A percentile compares a stretch with the other conserved stretches of the same genome.
Conservation (phyloP, 148 eudicot species). For the Fagopyrum homotropicum region DNA sequence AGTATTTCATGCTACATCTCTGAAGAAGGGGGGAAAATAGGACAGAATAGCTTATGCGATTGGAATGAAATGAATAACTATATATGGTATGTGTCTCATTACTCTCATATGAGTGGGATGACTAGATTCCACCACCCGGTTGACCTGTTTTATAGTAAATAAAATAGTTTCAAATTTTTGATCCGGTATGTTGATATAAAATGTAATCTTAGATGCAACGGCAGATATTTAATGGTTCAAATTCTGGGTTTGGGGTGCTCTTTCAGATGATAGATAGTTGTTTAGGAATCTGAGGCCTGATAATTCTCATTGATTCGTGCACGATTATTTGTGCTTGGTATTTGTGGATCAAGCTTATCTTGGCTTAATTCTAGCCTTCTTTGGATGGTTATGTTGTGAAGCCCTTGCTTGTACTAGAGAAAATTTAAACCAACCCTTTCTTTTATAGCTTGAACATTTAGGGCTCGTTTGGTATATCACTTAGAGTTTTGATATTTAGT, state of each 20-base stretch:
- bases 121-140: neutral
- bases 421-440: neutral
- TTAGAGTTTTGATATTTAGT: no score
- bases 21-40: neutral
- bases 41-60: neutral
- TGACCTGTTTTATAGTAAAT: constrained; percentile 4
- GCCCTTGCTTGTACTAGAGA: neutral
- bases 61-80: neutral
- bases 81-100: neutral
- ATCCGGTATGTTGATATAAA: neutral
- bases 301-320: neutral
- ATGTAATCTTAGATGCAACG: neutral
- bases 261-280: neutral
- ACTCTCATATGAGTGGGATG: neutral
- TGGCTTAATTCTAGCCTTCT: neutral
- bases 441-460: neutral
- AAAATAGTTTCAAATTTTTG: neutral
- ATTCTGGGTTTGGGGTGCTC: neutral
- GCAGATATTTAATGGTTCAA: neutral
- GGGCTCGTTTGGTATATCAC: no score
- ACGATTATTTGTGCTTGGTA: neutral
- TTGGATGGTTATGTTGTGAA: neutral
- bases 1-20: neutral
- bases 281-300: neutral
- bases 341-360: neutral